Percentiles rank a stretch among this genome's conserved stretches.
These are phyloP conservation scores for Lathyrus sativus DNA, from an alignment of 306 rosid species.

Conservation along the genomic window DNA sequence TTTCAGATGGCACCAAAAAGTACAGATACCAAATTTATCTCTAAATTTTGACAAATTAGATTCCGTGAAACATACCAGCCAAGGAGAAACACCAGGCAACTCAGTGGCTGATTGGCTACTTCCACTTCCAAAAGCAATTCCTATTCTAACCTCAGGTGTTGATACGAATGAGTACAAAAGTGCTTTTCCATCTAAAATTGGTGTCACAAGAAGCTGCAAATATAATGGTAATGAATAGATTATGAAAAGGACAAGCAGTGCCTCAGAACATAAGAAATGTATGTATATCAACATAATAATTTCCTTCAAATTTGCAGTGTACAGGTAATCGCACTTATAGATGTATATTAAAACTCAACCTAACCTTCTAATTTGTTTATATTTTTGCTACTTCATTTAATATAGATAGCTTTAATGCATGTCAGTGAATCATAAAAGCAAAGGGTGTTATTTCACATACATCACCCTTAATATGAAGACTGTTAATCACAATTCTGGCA, in stretches of 20 bases:
- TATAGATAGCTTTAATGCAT: neutral
- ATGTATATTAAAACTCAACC: slow-evolving; percentile 25
- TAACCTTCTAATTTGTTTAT: slow-evolving; percentile 3
- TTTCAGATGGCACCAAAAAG: slow-evolving; percentile 2
- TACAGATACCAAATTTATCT: neutral
- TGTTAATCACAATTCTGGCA: slow-evolving; percentile 89
- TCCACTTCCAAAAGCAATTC: slow-evolving; percentile 96
- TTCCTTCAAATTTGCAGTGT: slow-evolving; percentile 6
- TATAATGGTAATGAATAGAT: slow-evolving; percentile 42
- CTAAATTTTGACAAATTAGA: neutral
- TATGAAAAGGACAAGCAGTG: neutral
- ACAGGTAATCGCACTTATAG: neutral
- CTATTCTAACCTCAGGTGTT: slow-evolving; percentile 87
- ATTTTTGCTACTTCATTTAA: slow-evolving; percentile 9
- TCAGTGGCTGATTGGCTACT: slow-evolving; percentile 95
- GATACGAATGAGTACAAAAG: slow-evolving; percentile 81
- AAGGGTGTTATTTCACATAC: slow-evolving; percentile 57
- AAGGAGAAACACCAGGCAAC: slow-evolving; percentile 90
- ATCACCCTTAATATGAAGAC: slow-evolving; percentile 95
- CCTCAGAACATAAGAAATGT: neutral
- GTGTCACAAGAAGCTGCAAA: slow-evolving; percentile 76
- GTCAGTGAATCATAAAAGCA: slow-evolving; percentile 23
- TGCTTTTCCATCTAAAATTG: slow-evolving; percentile 82
- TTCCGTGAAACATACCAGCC: slow-evolving; percentile 65
- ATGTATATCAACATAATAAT: neutral